Percentiles rank a stretch among this genome's conserved stretches.
These are phyloP conservation scores for Penicillium brasilianum DNA, from an alignment of 2,329 filamentous ascomycete genomes.

Conservation along the genomic window DNA sequence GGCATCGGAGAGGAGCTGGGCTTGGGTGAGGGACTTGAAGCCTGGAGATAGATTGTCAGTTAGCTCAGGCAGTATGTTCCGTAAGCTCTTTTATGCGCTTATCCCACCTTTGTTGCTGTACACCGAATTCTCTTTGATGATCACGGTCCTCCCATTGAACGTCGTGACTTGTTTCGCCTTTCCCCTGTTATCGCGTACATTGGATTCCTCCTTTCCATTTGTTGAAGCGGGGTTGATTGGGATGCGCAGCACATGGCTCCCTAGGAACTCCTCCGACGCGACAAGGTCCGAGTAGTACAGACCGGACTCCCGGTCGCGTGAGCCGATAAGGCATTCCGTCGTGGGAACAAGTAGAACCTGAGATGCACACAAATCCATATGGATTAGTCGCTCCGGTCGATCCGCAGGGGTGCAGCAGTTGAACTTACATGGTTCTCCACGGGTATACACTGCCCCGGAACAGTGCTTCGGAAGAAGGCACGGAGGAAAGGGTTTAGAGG, in stretches of 20 bases:
- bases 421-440: conserved; percentile 77
- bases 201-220: conserved; percentile 61
- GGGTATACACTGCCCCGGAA: conserved; percentile 88
- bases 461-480: conserved; percentile 97
- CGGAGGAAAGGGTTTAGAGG: conserved; percentile 98
- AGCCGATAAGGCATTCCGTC: conserved; percentile 87
- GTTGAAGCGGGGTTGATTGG: conserved; percentile 59
- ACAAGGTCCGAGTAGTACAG: conserved; percentile 78
- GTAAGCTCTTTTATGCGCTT: background rate
- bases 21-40: conserved; percentile 89
- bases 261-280: conserved; percentile 90
- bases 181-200: conserved; percentile 81
- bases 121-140: conserved; percentile 89
- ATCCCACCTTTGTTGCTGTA: conserved; percentile 91
- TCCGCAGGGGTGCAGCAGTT: conserved; percentile 18
- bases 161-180: conserved; percentile 96
- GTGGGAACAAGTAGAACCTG: conserved; percentile 88
- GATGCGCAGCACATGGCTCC: conserved; percentile 93
- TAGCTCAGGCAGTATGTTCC: conserved; percentile 2
- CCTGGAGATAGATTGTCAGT: conserved; percentile 41
- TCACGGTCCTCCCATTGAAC: conserved; percentile 87
- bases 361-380: conserved; percentile 8
- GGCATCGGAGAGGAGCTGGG: conserved; percentile 80
- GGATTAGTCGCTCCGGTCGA: conserved; percentile 21
- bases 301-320: conserved; percentile 84